phyloP scores from a whole-genome alignment of 768 basidiomycete species.

The Candolleomyces aberdarensis region DNA sequence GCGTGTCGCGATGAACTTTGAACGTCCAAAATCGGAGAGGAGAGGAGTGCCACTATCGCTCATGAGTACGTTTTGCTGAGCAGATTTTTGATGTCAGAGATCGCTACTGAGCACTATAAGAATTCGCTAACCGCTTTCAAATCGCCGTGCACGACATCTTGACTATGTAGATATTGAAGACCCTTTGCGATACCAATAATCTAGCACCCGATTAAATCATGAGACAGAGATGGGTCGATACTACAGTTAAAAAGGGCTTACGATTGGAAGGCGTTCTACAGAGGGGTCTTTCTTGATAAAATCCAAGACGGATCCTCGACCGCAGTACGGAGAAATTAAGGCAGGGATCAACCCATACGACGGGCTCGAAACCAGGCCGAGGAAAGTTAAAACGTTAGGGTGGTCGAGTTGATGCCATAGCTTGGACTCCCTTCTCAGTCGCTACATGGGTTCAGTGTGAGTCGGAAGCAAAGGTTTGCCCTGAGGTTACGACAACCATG shows the following conservation, averaged over 20 bases:
- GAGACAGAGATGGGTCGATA: not conserved
- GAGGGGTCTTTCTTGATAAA: slow-evolving; percentile 9
- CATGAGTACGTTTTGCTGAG: slow-evolving; percentile 17
- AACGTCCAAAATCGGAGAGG: slow-evolving; percentile 20
- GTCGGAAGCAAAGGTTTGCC: not conserved
- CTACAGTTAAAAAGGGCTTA: not conserved
- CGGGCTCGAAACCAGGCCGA: slow-evolving; percentile 3
- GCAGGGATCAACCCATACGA: slow-evolving; percentile 5
- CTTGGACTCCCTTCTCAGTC: slow-evolving; percentile 13
- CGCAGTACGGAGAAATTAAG: slow-evolving; percentile 13
- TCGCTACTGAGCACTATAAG: not conserved
- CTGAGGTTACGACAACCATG: not conserved
- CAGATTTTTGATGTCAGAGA: not conserved
- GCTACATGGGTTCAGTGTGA: not conserved
- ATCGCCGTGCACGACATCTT: slow-evolving; percentile 16
- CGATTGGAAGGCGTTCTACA: slow-evolving; percentile 6
- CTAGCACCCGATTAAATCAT: not conserved
- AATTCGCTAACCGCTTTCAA: slow-evolving; percentile 13
- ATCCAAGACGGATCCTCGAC: not conserved
- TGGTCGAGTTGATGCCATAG: slow-evolving; percentile 14
- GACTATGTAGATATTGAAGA: slow-evolving; percentile 17
- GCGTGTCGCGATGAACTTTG: slow-evolving; percentile 8
- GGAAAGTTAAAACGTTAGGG: slow-evolving; percentile 13
- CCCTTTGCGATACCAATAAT: slow-evolving; percentile 12
- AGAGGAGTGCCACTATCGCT: slow-evolving; percentile 9